These are phyloP conservation scores for Lactarius trivialis DNA, from an alignment of 768 basidiomycete genomes.

Conservation along the genomic window DNA sequence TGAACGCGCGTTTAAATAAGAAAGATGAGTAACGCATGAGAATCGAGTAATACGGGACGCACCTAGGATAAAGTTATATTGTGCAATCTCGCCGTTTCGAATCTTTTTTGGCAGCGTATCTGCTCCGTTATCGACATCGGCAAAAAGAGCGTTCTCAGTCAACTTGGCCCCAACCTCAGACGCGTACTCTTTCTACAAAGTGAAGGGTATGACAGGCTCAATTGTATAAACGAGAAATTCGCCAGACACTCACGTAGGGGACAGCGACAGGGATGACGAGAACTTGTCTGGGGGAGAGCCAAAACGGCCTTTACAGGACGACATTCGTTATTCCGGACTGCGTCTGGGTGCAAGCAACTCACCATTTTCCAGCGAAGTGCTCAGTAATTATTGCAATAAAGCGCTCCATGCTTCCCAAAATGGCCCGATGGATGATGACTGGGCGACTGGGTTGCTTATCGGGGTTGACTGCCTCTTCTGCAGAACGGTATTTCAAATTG, in stretches of 20 bases:
- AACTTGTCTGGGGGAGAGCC: constrained; percentile 95
- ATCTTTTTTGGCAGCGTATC: constrained; percentile 97
- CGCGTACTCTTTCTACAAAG: constrained; percentile 81
- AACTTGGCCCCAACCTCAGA: constrained; percentile 68
- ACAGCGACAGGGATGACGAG: constrained; percentile 90
- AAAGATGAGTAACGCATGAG: background rate
- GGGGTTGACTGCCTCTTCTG: constrained; percentile 57
- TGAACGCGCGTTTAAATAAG: background rate
- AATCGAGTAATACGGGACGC: constrained; percentile 25
- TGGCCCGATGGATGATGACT: constrained; percentile 97
- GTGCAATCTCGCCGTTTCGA: constrained; percentile 92
- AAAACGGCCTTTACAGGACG: constrained; percentile 72
- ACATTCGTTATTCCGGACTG: background rate
- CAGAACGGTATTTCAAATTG: constrained; percentile 84
- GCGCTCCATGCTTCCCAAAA: constrained; percentile 87
- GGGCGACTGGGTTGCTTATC: constrained; percentile 62
- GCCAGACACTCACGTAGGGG: constrained; percentile 60
- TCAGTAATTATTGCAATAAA: constrained; percentile 98
- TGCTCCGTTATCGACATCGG: constrained; percentile 87
- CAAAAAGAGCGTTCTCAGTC: constrained; percentile 64
- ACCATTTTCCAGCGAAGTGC: constrained; percentile 98
- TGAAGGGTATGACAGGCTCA: background rate
- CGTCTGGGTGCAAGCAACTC: background rate
- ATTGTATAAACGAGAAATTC: background rate
- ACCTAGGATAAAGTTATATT: constrained; percentile 98